A percentile compares a stretch with the other conserved stretches of the same genome.
Conservation (phyloP, 2,329 filamentous ascomycete species). For the Trichoderma sp. region DNA sequence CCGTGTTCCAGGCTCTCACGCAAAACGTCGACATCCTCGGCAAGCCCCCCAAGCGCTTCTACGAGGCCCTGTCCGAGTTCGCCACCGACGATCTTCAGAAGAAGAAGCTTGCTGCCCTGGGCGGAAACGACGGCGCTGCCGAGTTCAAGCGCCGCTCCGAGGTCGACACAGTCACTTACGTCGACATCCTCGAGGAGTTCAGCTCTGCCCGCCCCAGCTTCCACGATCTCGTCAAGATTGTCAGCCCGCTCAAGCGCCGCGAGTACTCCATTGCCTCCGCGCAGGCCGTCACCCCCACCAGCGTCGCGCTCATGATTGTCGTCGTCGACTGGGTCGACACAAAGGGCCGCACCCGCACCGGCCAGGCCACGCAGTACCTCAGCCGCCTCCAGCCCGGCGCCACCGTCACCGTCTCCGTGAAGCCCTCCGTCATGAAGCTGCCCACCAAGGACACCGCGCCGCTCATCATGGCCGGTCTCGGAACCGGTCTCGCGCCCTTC, state of each 20-base stretch:
- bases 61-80: constrained; percentile 85
- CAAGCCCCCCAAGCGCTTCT: constrained; percentile 95
- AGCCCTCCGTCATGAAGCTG: constrained; percentile 99
- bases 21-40: constrained; percentile 97
- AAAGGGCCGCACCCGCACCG: constrained; percentile 81
- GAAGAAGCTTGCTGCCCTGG: constrained; percentile 73
- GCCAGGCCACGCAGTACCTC: constrained; percentile 90
- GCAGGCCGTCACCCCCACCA: constrained; percentile 86
- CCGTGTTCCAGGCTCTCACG: constrained; percentile 83
- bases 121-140: constrained; percentile 72
- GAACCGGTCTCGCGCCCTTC: constrained; percentile 97
- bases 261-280: constrained; percentile 99
- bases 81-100: constrained; percentile 80
- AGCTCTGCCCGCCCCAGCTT: constrained; percentile 82
- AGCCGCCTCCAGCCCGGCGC: constrained; percentile 71
- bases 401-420: constrained; percentile 86
- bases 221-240: constrained; percentile 83
- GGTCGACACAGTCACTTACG: constrained; percentile 86
- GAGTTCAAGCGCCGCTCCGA: constrained; percentile 93
- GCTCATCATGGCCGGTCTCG: constrained; percentile 98
- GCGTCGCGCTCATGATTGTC: constrained; percentile 94
- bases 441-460: constrained; percentile 82
- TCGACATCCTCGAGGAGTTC: constrained; percentile 87
- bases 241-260: constrained; percentile 88
- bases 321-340: constrained; percentile 94